Evolutionary conservation across 179 eudicot species (phyloP), one percentile per base, ranked within the genome.

Genomic region (Patellifolia procumbens): DNA sequence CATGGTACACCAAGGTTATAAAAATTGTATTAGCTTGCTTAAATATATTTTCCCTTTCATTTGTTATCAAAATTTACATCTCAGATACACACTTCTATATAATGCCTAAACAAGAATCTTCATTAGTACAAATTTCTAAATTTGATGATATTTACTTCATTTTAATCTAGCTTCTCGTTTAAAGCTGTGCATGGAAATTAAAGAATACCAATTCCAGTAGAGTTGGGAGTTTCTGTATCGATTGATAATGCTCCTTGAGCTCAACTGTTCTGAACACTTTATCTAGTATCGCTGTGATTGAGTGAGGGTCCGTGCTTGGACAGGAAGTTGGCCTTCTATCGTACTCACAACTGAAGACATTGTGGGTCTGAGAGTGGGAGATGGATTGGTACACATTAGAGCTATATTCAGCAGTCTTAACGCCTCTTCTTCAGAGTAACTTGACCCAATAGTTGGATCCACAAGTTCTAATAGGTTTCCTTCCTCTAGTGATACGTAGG

Each of bases 291-390:
- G 29, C 69, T 62, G 3, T 70, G 81, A 32, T 85, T 88, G 19
- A 89, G 73, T 3, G 19, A 89, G 73, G 2, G 82, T 24, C 7
- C 91, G 91, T 0, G 90, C 86, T 76, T 89, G 91, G 46, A 92
- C 84, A 0, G 87, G 91, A 2, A 74, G 76, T 53, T 84, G 80
- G 34, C 92, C 97, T 46, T 91, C 88, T 22, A 92, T 83, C 88
- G 88, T 91, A 59, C 87, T 81, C 74, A 91, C 90, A 8, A 80
- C 97, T 0, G 86, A 76, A 8, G 94, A 91, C 98, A 93, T 93
- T n/a, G 82, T 22, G 7, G 96, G 96, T 68, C 96, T 84, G 2
- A 91, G 86, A 20, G 88, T 83, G 6, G 94, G 94, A 76, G 96
- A 91, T 7, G 89, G 91, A 70, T 89, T 93, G 31, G 92, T 87